Base-by-base conservation (phyloP, 2,329 filamentous ascomycete genomes). In the Exophiala lecanii-corni region DNA sequence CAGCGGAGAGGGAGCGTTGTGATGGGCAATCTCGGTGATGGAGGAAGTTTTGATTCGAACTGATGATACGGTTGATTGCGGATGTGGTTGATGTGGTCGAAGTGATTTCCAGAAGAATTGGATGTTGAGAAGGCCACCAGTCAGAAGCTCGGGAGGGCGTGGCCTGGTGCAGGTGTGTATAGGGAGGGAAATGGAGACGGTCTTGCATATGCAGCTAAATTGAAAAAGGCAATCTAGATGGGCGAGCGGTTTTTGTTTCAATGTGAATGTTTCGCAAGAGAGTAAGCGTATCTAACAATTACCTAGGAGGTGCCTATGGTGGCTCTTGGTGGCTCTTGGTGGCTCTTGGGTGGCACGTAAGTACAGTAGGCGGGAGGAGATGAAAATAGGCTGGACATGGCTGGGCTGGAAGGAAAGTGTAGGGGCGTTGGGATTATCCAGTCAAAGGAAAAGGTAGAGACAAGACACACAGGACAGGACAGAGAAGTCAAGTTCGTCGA, bases 191-290 rank as follows among this genome's bases (percentile, higher is more conserved):
- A n/a, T 18, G 7, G 18, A 18, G 38, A 36, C 45, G 49, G 48
- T 49, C 46, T 46, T 53, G 48, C 50, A 53, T 53, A 48, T 50
- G 50, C 47, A 50, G 44, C 47, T 46, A 52, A 37, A 33, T n/a
- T 12, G 33, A 17, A 18, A 17, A 17, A 19, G 18, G 17, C 33
- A 15, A 10, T 17, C 13, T 35, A 20, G 25, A 33, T 19, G 33
- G 35, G 23, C n/a, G 12, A 26, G 23, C n/a, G n/a, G n/a, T n/a
- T n/a, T n/a, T n/a, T n/a, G n/a, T n/a, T n/a, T n/a, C n/a, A n/a
- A n/a, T n/a, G n/a, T n/a, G n/a, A n/a, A n/a, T n/a, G n/a, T n/a
- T n/a, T n/a, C n/a, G n/a, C n/a, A n/a, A n/a, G n/a, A n/a, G n/a
- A n/a, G n/a, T n/a, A n/a, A n/a, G n/a, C n/a, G n/a, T n/a, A n/a